Evolutionary conservation across 331 rosid genomes (phyloP), one percentile per base, ranked within the genome.

Genomic region (Acacia pycnantha): DNA sequence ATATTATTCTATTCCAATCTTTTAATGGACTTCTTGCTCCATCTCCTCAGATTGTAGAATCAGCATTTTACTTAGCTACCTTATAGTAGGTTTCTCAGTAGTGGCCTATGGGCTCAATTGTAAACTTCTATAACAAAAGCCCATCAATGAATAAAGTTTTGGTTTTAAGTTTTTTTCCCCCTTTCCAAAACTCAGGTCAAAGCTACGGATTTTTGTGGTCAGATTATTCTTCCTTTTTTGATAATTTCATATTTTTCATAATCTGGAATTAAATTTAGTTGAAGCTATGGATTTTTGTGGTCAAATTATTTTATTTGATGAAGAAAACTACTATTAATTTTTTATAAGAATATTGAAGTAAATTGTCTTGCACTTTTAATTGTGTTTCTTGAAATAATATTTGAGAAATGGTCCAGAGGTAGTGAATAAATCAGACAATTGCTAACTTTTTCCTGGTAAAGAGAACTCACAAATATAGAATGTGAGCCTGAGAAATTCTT

Each of bases 311-410:
- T 29, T 41, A 33, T 58, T 61, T 41, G 56, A 59, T 3, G 12
- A 54, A n/a, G 12, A n/a, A 54, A 54, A 19, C 62, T 19, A 54
- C 21, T 54, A 54, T 51, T 51, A 6, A 51, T 54, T 79, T 78
- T 43, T 76, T 56, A 15, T 35, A 35, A 37, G 50, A 68, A 37
- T 40, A 9, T 37, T 68, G 1, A 37, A 65, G 8, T 74, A 40
- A 73, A 73, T 64, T 74, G 5, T 16, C 2, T 21, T 40, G 29
- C 6, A 27, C 37, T 12, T 3, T 22, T 59, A 15, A 18, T 47
- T 21, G 35, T 44, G 41, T 81, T 51, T 70, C 53, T 53, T 82
- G 71, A 68, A 14, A 18, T 70, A 53, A 54, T 74, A 51, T 51
- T 4, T 66, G 31, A 74, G 59, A 22, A n/a, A 56, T 67, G 70